Evolutionary conservation across 192 early-diverging fungal genomes (phyloP).

Genomic region (Umbelopsis isabellina): DNA sequence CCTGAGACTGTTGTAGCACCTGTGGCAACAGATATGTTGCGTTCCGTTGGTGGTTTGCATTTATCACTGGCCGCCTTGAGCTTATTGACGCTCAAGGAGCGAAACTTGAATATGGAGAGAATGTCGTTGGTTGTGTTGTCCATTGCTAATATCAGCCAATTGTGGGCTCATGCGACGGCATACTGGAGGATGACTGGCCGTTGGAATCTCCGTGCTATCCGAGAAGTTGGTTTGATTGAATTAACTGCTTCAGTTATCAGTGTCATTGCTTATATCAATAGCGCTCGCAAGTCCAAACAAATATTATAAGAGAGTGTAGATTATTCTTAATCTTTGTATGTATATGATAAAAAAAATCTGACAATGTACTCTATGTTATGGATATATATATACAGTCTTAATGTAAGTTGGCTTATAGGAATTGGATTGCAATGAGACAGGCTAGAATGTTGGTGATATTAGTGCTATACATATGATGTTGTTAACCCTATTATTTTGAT

Average conservation of each 20-base stretch:
- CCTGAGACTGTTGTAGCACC: background rate
- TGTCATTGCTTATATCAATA: conserved; percentile 25
- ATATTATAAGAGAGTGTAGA: background rate
- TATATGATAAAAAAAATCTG: no score
- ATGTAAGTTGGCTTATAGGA: no score
- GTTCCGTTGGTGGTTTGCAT: conserved; percentile 25
- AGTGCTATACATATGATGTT: no score
- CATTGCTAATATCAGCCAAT: conserved; percentile 24
- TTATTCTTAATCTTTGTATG: no score
- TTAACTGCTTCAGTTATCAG: conserved; percentile 15
- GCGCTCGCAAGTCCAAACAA: conserved; percentile 8
- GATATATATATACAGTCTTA: no score
- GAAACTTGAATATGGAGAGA: conserved; percentile 30
- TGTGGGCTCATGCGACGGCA: conserved; percentile 23
- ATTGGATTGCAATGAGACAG: no score
- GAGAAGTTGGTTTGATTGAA: conserved; percentile 31
- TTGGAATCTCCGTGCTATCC: conserved; percentile 29
- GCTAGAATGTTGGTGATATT: no score
- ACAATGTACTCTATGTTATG: no score
- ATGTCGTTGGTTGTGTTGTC: conserved; percentile 32
- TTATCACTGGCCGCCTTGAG: conserved; percentile 22
- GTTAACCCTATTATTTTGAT: no score
- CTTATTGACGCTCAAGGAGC: conserved; percentile 25
- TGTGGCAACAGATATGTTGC: conserved; percentile 23
- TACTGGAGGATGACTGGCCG: conserved; percentile 21